These are phyloP conservation scores for Alectoria sarmentosa DNA, from an alignment of 495 filamentous ascomycete genomes.

Conservation along the genomic window DNA sequence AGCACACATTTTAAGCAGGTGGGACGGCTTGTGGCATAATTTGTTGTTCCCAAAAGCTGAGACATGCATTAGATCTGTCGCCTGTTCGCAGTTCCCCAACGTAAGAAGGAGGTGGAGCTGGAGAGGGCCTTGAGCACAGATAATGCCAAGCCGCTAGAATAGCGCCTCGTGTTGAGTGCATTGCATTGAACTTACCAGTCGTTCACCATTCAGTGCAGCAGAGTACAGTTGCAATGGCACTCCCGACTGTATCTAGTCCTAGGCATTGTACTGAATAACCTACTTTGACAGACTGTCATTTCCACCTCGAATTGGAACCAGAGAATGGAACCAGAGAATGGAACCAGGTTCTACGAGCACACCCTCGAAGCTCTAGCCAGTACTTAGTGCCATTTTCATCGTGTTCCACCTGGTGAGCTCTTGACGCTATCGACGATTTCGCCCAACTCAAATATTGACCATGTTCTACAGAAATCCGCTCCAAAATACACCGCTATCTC, in stretches of 20 bases:
- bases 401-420: background rate
- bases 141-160: background rate
- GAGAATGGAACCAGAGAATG: no score
- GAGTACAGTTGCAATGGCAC: no score
- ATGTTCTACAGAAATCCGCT: background rate
- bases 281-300: no score
- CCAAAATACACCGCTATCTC: background rate
- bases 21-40: background rate
- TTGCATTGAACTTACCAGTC: no score
- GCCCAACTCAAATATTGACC: background rate
- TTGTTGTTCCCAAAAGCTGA: background rate
- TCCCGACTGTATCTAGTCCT: no score
- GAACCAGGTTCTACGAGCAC: background rate
- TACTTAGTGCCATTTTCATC: background rate
- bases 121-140: background rate
- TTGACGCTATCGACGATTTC: background rate
- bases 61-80: background rate
- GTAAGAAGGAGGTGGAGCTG: background rate
- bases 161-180: background rate
- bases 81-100: background rate
- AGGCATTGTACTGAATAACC: no score
- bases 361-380: background rate
- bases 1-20: background rate
- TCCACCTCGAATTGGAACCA: no score
- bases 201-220: no score